These are phyloP conservation scores for Colletotrichum destructivum DNA, from an alignment of 2,329 filamentous ascomycete genomes.

Conservation along the genomic window DNA sequence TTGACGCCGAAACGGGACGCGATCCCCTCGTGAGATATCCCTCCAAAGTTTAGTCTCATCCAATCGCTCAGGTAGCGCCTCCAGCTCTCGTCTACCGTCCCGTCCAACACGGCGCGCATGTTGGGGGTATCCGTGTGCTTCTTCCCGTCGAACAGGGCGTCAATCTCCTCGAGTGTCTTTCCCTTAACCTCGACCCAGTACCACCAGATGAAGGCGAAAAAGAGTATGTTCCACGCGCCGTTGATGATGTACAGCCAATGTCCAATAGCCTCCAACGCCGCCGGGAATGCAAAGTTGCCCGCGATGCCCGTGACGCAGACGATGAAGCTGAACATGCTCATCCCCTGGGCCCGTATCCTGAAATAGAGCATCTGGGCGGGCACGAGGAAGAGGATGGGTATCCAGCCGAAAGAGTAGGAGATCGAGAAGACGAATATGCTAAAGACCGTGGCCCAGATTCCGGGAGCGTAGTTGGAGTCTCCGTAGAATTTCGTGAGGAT, in stretches of 20 bases:
- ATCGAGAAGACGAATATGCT: constrained; percentile 1
- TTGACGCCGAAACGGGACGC: neutral
- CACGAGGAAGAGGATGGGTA: constrained; percentile 14
- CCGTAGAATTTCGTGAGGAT: constrained; percentile 14
- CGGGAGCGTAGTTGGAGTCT: neutral
- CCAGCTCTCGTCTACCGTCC: constrained; percentile 13
- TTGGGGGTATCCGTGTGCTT: constrained; percentile 17
- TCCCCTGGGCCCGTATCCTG: constrained; percentile 15
- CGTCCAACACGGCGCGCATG: neutral
- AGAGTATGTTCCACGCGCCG: neutral
- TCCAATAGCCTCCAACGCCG: constrained; percentile 1
- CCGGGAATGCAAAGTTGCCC: constrained; percentile 16
- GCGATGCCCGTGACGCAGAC: neutral
- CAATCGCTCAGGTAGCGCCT: constrained; percentile 3
- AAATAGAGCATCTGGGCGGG: constrained; percentile 21
- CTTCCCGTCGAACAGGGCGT: constrained; percentile 17
- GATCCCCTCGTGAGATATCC: neutral
- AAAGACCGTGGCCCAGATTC: neutral
- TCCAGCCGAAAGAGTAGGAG: constrained; percentile 10
- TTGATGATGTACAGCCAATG: constrained; percentile 19
- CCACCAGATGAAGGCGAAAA: constrained; percentile 8
- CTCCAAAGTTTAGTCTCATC: neutral
- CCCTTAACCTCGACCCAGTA: constrained; percentile 20
- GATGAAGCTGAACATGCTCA: constrained; percentile 27
- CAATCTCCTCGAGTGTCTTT: constrained; percentile 17